Evolutionary conservation across 768 basidiomycete genomes (phyloP), one percentile per base, ranked within the genome.

Genomic region (Paxillus rubicundulus): DNA sequence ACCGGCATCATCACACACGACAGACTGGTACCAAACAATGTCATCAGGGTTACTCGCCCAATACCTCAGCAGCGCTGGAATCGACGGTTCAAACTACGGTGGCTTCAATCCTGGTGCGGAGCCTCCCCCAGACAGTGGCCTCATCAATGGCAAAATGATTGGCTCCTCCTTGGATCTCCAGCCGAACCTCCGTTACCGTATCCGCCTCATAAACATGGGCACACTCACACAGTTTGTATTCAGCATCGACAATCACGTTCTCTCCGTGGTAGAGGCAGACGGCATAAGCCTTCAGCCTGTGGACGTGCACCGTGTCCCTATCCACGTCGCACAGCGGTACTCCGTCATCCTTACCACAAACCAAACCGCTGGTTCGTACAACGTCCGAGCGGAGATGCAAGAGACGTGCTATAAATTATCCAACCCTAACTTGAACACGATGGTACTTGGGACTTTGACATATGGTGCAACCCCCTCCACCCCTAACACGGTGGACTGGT

Each of bases 261-360:
- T 81, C 28, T 71, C 72, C 5, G 70, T 81, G 44, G 65, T 80
- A 49, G 79, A 79, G 50, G 77, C 73, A 3, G 80, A 81, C 43
- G 79, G 79, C 24, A 77, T 70, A 4, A 64, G 68, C 24, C 65
- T 81, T 40, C 53, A 61, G 18, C 75, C 78, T 1, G 69, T 67
- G 39, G 38, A 52, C 13, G 77, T 78, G 9, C 58, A 73, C 16
- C 69, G 72, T 12, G 60, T 81, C 49, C 65, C 66, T 3, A 46
- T 81, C 50, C 70, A 71, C 21, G 69, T 79, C 39, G 79, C 78
- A 2, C 79, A 81, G 65, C 72, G 80, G 39, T 79, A 79, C 59
- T 75, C 73, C n/a, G 79, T 76, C 32, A 66, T 81, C 36, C 59
- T 81, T 14, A 55, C 54, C 20, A 73, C 78, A 33, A 74, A 77